Evolutionary conservation across 139 green algal species (phyloP), one percentile per base, ranked within the genome.

Genomic region (Closterium sp.): DNA sequence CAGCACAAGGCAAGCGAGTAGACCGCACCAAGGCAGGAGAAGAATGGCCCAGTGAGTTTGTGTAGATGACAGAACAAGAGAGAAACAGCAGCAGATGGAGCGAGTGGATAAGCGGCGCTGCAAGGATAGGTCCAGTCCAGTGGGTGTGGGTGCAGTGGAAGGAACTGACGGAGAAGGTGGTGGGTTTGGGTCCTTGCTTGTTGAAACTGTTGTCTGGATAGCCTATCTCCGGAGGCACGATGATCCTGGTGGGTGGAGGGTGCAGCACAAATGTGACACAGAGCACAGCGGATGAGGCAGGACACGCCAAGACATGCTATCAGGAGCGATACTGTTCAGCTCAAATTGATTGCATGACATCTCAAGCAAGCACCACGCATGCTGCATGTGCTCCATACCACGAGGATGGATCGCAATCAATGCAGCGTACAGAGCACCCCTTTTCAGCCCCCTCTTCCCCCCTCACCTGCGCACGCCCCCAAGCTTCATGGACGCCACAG

Each of bases 401-500:
- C 19, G 9, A 89, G 24, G 27, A 24, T 79, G 62, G 88, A 2
- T 19, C 28, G 31, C 24, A 90, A 90, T 84, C 87, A 90, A 89
- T 22, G 87, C 28, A 91, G 34, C 4, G 21, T 31, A 21, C 4
- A 6, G 31, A 19, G 9, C 62, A 79, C 38, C 7, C 38, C 6
- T 9, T 13, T 50, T 50, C 38, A 50, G 13, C 38, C 38, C 38
- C 38, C 38, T 9, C 38, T 13, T 79, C 62, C 19, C 10, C 70
- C n/a, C 87, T 50, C 62, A 93, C 91, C 91, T 92, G 5, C 92
- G 13, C 30, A 96, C 93, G 24, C 70, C 88, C 2, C 95, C 95
- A 27, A 95, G 92, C n/a, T 92, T 86, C 95, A 99, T 99, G 28
- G 93, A 94, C 0, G 89, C 85, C 27, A 98, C 96, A 1, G 96